A percentile compares a stretch with the other conserved stretches of the same genome.
Conservation (phyloP, 345 rosid species). For the Gynandropsis gynandra region DNA sequence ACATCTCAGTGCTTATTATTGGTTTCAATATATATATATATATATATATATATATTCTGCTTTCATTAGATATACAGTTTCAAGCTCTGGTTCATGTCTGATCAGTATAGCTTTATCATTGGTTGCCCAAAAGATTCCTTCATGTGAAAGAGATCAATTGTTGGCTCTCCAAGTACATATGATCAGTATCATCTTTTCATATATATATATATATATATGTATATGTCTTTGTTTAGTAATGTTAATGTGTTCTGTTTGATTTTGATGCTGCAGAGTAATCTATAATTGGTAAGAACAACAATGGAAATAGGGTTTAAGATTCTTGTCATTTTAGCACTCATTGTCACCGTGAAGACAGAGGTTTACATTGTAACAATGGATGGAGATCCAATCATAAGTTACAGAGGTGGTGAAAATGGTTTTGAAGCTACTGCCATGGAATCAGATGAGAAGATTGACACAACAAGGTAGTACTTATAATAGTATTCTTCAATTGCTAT, state of each 20-base stretch:
- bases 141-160: constrained; percentile 10
- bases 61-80: neutral
- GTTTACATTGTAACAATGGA: constrained; percentile 79
- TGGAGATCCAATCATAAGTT: constrained; percentile 87
- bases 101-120: constrained; percentile 3
- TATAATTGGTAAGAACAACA: constrained; percentile 17
- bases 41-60: constrained; percentile 3
- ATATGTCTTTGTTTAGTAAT: constrained; percentile 7
- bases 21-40: constrained; percentile 7
- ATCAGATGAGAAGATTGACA: constrained; percentile 74
- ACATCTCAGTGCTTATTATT: neutral
- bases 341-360: constrained; percentile 49
- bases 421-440: constrained; percentile 88
- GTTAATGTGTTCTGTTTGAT: constrained; percentile 2
- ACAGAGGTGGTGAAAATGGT: constrained; percentile 78
- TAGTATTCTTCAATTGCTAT: neutral
- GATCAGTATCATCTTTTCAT: neutral
- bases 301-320: constrained; percentile 21
- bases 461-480: constrained; percentile 45
- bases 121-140: neutral
- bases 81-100: neutral
- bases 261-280: constrained; percentile 20
- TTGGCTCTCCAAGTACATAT: neutral
- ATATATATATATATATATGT: constrained; percentile 7
- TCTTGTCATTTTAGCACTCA: constrained; percentile 33